These are phyloP conservation scores for Syncephalastrum sp. DNA, from an alignment of 371 early-diverging fungal genomes.

Conservation along the genomic window DNA sequence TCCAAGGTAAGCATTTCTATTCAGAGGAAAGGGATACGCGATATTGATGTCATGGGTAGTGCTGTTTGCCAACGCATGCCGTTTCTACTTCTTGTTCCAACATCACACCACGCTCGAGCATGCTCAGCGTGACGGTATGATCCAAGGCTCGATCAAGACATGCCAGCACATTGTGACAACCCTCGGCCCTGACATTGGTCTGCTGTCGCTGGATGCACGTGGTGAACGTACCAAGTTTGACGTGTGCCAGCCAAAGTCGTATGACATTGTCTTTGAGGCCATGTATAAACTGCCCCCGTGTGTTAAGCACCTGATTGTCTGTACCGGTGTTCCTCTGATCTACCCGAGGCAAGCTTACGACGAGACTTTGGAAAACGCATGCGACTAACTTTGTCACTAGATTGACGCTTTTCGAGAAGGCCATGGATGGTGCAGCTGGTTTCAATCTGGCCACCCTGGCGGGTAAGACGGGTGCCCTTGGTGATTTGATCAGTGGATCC, in stretches of 20 bases:
- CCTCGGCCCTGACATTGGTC: constrained; percentile 67
- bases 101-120: constrained; percentile 71
- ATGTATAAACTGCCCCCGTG: constrained; percentile 43
- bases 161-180: constrained; percentile 43
- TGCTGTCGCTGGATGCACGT: constrained; percentile 77
- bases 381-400: constrained; percentile 15
- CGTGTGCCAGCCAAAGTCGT: constrained; percentile 63
- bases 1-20: constrained; percentile 20
- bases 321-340: constrained; percentile 72
- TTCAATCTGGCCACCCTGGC: constrained; percentile 36
- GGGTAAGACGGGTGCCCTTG: constrained; percentile 38
- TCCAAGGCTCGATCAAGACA: constrained; percentile 20
- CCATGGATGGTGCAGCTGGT: constrained; percentile 46
- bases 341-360: constrained; percentile 47
- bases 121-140: constrained; percentile 59
- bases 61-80: constrained; percentile 55
- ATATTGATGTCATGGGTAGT: constrained; percentile 5
- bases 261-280: constrained; percentile 59
- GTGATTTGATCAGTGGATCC: constrained; percentile 40
- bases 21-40: neutral
- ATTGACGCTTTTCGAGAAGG: constrained; percentile 64
- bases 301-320: constrained; percentile 67
- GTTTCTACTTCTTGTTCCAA: constrained; percentile 86
- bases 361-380: no score
- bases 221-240: constrained; percentile 69